These are phyloP conservation scores for Penicillium turbatum DNA, from an alignment of 495 filamentous ascomycete species.

Conservation along the genomic window DNA sequence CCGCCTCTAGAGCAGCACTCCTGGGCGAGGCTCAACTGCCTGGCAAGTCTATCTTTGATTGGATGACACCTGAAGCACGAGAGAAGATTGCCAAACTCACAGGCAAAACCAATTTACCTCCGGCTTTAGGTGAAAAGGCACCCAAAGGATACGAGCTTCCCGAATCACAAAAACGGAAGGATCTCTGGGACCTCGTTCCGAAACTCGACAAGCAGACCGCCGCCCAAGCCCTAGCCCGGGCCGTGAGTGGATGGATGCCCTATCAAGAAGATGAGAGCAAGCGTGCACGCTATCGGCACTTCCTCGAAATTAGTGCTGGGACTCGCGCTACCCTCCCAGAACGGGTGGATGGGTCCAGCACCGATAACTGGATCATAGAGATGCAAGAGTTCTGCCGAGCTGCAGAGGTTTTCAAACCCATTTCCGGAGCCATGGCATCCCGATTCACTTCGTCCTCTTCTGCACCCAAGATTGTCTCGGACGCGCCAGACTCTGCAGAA, in stretches of 20 bases:
- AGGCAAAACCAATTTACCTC: constrained; percentile 71
- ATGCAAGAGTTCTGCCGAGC: constrained; percentile 83
- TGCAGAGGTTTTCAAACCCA: constrained; percentile 87
- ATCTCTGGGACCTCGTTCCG: constrained; percentile 65
- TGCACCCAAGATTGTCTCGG: constrained; percentile 39
- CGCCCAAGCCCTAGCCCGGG: constrained; percentile 68
- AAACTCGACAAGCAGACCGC: constrained; percentile 70
- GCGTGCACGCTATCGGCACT: constrained; percentile 68
- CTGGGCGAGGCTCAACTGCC: constrained; percentile 80
- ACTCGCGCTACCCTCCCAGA: constrained; percentile 56
- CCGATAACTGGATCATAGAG: constrained; percentile 75
- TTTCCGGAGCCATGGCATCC: constrained; percentile 86
- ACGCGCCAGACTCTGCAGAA: constrained; percentile 36
- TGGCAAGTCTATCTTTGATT: constrained; percentile 94
- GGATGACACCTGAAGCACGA: constrained; percentile 75
- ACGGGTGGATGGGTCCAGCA: constrained; percentile 50
- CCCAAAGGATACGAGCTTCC: constrained; percentile 58
- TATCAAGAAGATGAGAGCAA: constrained; percentile 81
- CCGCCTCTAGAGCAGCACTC: constrained; percentile 72
- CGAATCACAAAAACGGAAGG: constrained; percentile 53
- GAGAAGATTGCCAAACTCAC: constrained; percentile 71
- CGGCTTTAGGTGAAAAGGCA: constrained; percentile 65
- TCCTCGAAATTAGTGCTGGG: constrained; percentile 75
- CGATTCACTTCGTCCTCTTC: constrained; percentile 77
- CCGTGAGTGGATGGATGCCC: constrained; percentile 72